A percentile compares a stretch with the other conserved stretches of the same genome.
phyloP scores from a whole-genome alignment of 2,329 filamentous ascomycete genomes.

The Fusarium humuli region DNA sequence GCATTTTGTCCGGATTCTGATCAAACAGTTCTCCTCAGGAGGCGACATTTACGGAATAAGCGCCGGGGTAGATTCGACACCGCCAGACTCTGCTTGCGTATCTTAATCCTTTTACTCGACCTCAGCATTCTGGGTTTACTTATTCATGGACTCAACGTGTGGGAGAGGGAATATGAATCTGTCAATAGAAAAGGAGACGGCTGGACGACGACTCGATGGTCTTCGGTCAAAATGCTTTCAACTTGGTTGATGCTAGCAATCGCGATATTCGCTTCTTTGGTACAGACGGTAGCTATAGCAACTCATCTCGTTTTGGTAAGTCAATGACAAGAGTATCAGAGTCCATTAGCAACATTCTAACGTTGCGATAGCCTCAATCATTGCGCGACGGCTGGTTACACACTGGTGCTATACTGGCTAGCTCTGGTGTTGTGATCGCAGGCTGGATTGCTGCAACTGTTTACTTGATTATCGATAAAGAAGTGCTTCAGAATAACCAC shows the following conservation, averaged over 20 bases:
- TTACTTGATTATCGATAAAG: slow-evolving; percentile 14
- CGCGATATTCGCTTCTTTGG: not conserved
- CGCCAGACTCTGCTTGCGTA: slow-evolving; percentile 2
- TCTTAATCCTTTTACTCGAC: not conserved
- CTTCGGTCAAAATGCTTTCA: slow-evolving; percentile 10
- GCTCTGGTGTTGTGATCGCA: not conserved
- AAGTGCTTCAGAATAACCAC: slow-evolving; percentile 2
- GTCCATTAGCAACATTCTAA: not conserved
- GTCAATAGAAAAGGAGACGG: slow-evolving; percentile 11
- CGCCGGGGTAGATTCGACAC: not conserved
- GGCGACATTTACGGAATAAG: not conserved
- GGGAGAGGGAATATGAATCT: slow-evolving; percentile 9
- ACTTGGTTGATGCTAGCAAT: slow-evolving; percentile 15
- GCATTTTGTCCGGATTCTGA: not conserved
- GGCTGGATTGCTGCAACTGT: slow-evolving; percentile 1
- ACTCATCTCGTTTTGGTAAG: slow-evolving; percentile 4
- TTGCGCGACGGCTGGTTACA: slow-evolving; percentile 2
- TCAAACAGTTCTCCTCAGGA: not conserved
- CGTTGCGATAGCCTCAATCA: not conserved
- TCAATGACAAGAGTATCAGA: fast-evolving
- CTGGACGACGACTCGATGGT: slow-evolving; percentile 13
- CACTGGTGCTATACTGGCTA: not conserved
- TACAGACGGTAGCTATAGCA: not conserved
- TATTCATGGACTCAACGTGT: not conserved
- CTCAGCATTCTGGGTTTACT: slow-evolving; percentile 7